Base-by-base conservation (phyloP, 768 basidiomycete species). In the Mycena sanguinolenta region DNA sequence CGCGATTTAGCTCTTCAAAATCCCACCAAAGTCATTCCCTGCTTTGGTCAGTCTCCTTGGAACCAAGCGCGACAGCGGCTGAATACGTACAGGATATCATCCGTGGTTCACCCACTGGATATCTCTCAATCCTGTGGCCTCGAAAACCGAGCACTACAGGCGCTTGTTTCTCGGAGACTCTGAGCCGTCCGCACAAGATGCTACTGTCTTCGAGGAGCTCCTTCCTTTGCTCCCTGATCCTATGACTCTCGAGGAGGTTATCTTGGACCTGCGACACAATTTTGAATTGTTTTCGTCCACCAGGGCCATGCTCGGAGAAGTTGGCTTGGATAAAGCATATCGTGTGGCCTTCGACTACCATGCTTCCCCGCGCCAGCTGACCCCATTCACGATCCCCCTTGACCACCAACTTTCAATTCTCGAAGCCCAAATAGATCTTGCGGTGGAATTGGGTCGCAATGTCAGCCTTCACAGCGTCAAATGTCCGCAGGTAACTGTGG, bases 21-120 rank as follows among this genome's bases (percentile, higher is more conserved):
- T 76, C 88, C 95, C 53, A 83, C 85, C 63, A 91, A 90, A 77
- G 88, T 96, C 28, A 81, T 94, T n/a, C 94, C 97, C 57, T 93
- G 91, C 78, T 99, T 97, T 80, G 97, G 95, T 96, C 66, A 83
- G 91, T 81, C 55, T 42, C 39, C n/a, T 50, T 4, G 12, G 25
- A 25, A 50, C 17, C 2, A 13, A 49, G 7, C 57, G 53, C 25
- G 38, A 7, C 38, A 27, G 54, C 16, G 23, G 21, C 63, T 69
- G 38, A 69, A 59, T 42, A 10, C 12, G 13, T 3, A n/a, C 75
- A 96, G 95, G 97, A 53, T 91, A 95, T 76, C 97, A 98, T 78
- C 97, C 97, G 2, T 98, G 97, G 97, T 97, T 94, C 80, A 87
- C 91, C 3, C 90, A 98, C 79, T 86, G 86, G 71, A 94, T 98